Evolutionary conservation across 2,329 filamentous ascomycete species (phyloP).

Genomic region (Fusarium lyarnte): DNA sequence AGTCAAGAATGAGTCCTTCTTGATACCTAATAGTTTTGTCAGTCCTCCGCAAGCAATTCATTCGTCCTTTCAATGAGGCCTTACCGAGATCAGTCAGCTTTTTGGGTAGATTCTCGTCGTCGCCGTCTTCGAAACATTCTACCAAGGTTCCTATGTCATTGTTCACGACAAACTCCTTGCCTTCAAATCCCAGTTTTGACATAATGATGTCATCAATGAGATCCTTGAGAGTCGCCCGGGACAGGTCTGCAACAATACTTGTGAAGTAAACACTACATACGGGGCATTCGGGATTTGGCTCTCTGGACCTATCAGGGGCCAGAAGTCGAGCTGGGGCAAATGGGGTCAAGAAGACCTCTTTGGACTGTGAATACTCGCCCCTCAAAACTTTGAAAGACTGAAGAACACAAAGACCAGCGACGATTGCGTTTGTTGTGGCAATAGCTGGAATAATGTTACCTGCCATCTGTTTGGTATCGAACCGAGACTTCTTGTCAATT

Average conservation of each 20-base stretch:
- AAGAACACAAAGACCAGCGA: slow-evolving; percentile 89
- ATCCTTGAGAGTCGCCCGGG: slow-evolving; percentile 78
- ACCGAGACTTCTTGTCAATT: slow-evolving; percentile 88
- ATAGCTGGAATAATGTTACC: slow-evolving; percentile 99
- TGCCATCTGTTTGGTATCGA: slow-evolving; percentile 99
- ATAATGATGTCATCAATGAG: slow-evolving; percentile 80
- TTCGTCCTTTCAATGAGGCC: slow-evolving; percentile 20
- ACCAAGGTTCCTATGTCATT: slow-evolving; percentile 83
- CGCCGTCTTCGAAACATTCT: slow-evolving; percentile 66
- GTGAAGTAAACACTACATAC: slow-evolving; percentile 82
- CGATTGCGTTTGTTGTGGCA: slow-evolving; percentile 96
- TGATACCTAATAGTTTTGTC: slow-evolving; percentile 63
- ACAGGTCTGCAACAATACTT: slow-evolving; percentile 73
- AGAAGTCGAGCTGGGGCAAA: slow-evolving; percentile 67
- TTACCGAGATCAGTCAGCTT: slow-evolving; percentile 79
- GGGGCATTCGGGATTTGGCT: slow-evolving; percentile 83
- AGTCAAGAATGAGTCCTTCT: slow-evolving; percentile 79
- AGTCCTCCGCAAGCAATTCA: slow-evolving; percentile 8
- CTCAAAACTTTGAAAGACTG: slow-evolving; percentile 91
- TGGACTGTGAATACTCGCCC: slow-evolving; percentile 74
- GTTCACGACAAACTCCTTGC: slow-evolving; percentile 80
- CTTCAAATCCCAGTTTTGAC: slow-evolving; percentile 76
- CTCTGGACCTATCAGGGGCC: slow-evolving; percentile 63
- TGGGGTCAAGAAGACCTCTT: slow-evolving; percentile 86
- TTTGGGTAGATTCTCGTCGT: slow-evolving; percentile 85